phyloP scores from a whole-genome alignment of 345 rosid species.

The Aquilaria yunnanensis region DNA sequence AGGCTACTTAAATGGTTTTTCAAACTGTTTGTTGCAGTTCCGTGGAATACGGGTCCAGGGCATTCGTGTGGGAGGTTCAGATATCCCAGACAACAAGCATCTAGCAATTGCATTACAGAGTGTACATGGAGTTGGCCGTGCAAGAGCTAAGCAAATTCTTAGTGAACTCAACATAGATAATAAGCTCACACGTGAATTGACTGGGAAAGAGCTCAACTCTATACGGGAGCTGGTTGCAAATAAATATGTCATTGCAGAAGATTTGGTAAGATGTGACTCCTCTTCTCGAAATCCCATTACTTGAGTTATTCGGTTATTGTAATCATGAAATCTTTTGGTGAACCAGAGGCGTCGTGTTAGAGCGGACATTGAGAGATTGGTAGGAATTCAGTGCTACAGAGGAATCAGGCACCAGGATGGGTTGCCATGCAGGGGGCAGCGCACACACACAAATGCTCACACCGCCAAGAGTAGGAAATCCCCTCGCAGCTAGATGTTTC shows the following conservation, averaged over 20 bases:
- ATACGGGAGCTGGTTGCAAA: slow-evolving; percentile 44
- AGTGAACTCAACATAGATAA: slow-evolving; percentile 43
- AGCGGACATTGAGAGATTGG: slow-evolving; percentile 30
- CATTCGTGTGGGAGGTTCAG: slow-evolving; percentile 54
- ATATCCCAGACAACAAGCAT: slow-evolving; percentile 45
- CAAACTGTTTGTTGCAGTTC: slow-evolving; percentile 21
- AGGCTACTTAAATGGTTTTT: background rate
- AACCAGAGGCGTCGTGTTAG: slow-evolving; percentile 29
- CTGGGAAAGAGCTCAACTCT: slow-evolving; percentile 40
- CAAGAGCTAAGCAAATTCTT: slow-evolving; percentile 45
- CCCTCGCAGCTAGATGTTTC: background rate
- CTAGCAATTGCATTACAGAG: slow-evolving; percentile 43
- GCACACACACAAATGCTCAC: slow-evolving; percentile 33
- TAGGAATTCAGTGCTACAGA: slow-evolving; percentile 33
- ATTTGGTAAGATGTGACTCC: slow-evolving; percentile 31
- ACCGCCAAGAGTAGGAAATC: slow-evolving; percentile 29
- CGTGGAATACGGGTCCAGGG: slow-evolving; percentile 33
- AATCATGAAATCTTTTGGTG: background rate
- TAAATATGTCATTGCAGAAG: slow-evolving; percentile 43
- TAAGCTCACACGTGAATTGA: slow-evolving; percentile 46
- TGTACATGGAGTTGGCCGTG: slow-evolving; percentile 52
- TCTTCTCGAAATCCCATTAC: background rate
- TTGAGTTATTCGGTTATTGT: background rate
- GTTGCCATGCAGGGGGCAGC: slow-evolving; percentile 47
- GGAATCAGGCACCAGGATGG: slow-evolving; percentile 31